These are phyloP conservation scores for Sphaerobolus stellatus DNA, from an alignment of 1,284 basidiomycete species.

Conservation along the genomic window DNA sequence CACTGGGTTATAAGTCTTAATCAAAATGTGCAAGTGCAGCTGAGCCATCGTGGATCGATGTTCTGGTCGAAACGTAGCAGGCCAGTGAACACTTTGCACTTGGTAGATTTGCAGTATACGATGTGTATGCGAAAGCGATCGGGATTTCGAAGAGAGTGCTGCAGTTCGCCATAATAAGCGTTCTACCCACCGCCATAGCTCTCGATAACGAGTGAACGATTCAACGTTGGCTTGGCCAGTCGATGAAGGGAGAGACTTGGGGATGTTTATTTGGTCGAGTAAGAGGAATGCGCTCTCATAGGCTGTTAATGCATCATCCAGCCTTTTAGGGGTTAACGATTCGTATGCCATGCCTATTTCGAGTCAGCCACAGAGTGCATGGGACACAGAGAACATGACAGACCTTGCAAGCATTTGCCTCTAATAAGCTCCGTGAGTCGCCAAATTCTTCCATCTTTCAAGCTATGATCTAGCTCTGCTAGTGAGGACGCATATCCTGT, in stretches of 20 bases:
- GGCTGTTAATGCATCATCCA: conserved; percentile 46
- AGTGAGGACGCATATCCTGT: conserved; percentile 13
- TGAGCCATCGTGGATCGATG: conserved; percentile 70
- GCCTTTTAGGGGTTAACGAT: conserved; percentile 47
- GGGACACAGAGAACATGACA: conserved; percentile 22
- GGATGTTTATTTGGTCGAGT: conserved; percentile 33
- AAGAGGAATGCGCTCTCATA: conserved; percentile 60
- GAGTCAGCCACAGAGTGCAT: conserved; percentile 18
- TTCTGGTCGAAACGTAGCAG: conserved; percentile 65
- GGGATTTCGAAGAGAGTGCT: conserved; percentile 52
- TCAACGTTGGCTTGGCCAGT: conserved; percentile 41
- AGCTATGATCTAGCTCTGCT: conserved; percentile 42
- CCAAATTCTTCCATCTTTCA: conserved; percentile 44
- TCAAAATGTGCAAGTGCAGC: conserved; percentile 71
- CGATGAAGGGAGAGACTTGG: conserved; percentile 27
- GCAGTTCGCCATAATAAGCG: conserved; percentile 68
- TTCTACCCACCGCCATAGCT: conserved; percentile 80
- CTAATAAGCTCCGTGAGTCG: conserved; percentile 35
- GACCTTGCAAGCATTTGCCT: conserved; percentile 36
- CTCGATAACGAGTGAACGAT: conserved; percentile 62
- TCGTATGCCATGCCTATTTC: conserved; percentile 51
- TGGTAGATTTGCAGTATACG: conserved; percentile 47
- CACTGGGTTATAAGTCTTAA: conserved; percentile 45
- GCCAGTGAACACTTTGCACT: conserved; percentile 67
- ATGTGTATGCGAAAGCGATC: conserved; percentile 31